Evolutionary conservation across 208 protist species (phyloP), one percentile per base, ranked within the genome.

Genomic region (Leishmania braziliensis): DNA sequence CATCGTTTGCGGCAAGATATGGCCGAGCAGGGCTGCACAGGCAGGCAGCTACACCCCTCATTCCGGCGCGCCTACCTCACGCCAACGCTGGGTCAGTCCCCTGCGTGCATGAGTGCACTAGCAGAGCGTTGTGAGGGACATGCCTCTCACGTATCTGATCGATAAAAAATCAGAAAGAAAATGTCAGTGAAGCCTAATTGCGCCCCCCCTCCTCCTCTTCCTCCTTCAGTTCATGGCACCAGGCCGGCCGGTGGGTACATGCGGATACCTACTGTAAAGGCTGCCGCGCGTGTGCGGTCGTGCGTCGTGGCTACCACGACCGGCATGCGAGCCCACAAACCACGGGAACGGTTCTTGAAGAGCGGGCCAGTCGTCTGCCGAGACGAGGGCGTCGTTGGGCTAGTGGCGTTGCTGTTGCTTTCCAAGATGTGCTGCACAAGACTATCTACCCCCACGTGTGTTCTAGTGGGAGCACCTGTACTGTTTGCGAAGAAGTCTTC

Each of bases 281-380:
- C 89, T 9, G 78, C 79, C 23, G 80, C 46, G 33, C 93, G 86
- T 14, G 91, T 94, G n/a, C 4, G 36, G 39, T 85, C 82, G 70
- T 71, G 85, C 14, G 90, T 92, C 39, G 93, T 96, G 12, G 93
- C 91, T 46, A 96, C 69, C 50, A 96, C 58, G 16, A 91, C 76
- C 23, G 88, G 92, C 39, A 83, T 75, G 36, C 85, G 81, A n/a
- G 84, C 77, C 88, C 90, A 90, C 63, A 83, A 87, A 6, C 79
- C 70, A 51, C 88, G 78, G 1, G 88, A 91, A 50, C 90, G 86
- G 51, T 78, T 89, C 75, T 89, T 89, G 46, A 93, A 93, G 65
- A 95, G 85, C 10, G 89, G 83, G 23, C 81, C 77, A 1, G 68
- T 73, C 14, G 83, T 77, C 48, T 48, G 48, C 23, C 36, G 50